Evolutionary conservation across 768 basidiomycete genomes (phyloP).

Genomic region (Scleroderma bovista): DNA sequence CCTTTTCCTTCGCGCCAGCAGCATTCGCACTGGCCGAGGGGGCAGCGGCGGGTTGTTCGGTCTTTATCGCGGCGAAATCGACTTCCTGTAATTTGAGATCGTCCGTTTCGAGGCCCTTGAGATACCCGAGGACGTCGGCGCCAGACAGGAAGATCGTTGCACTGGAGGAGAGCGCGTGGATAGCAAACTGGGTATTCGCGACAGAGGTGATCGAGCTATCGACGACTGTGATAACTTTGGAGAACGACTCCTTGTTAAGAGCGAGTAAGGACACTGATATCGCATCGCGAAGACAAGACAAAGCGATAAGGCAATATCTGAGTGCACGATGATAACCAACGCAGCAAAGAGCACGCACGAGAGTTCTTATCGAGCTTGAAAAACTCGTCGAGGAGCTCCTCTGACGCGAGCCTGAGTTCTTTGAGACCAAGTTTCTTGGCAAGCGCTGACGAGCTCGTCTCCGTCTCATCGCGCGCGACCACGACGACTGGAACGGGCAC

Average conservation of each 20-base stretch:
- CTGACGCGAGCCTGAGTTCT: slow-evolving; percentile 80
- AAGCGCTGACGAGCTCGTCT: slow-evolving; percentile 71
- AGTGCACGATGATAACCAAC: background rate
- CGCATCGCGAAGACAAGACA: slow-evolving; percentile 2
- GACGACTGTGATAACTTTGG: slow-evolving; percentile 68
- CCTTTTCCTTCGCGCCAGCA: slow-evolving; percentile 49
- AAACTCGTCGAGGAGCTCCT: slow-evolving; percentile 83
- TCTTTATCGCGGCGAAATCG: slow-evolving; percentile 62
- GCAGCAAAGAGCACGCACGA: slow-evolving; percentile 43
- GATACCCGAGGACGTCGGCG: slow-evolving; percentile 64
- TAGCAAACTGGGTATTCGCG: slow-evolving; percentile 53
- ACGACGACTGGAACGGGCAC: slow-evolving; percentile 82
- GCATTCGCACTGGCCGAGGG: slow-evolving; percentile 17
- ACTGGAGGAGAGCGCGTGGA: slow-evolving; percentile 68
- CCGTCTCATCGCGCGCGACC: slow-evolving; percentile 80
- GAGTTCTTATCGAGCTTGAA: slow-evolving; percentile 83
- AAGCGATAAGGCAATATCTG: slow-evolving; percentile 5
- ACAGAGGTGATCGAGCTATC: slow-evolving; percentile 75
- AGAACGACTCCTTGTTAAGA: slow-evolving; percentile 57
- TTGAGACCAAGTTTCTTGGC: slow-evolving; percentile 80
- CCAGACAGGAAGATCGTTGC: slow-evolving; percentile 78
- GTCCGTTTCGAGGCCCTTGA: slow-evolving; percentile 64
- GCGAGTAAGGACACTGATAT: slow-evolving; percentile 77
- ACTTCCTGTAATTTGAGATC: slow-evolving; percentile 63
- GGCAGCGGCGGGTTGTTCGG: slow-evolving; percentile 33